Conservation (phyloP, 768 basidiomycete species). For the Termitomyces bulborhizus region DNA sequence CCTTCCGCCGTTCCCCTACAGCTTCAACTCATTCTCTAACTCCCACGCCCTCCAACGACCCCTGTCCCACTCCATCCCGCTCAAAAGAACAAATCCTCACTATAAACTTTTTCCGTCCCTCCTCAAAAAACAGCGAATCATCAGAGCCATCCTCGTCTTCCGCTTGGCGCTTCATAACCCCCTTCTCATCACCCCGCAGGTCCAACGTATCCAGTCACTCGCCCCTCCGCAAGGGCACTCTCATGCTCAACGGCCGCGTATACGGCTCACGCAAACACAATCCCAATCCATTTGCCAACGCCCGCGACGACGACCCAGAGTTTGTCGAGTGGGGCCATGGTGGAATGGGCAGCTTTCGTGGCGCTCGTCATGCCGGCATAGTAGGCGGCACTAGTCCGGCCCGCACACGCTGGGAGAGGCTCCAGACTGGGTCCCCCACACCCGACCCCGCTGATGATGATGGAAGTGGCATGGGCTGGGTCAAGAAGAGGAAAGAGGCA, state of each 20-base stretch:
- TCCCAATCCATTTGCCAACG: constrained; percentile 59
- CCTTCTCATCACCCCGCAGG: neutral
- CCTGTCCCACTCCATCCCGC: too few relatives aligned
- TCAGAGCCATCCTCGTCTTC: neutral
- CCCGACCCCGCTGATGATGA: constrained; percentile 60
- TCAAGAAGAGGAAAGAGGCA: constrained; percentile 49
- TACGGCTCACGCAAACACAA: constrained; percentile 49
- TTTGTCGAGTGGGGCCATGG: constrained; percentile 94
- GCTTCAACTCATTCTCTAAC: constrained; percentile 26
- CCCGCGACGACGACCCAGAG: constrained; percentile 64
- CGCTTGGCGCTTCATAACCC: neutral
- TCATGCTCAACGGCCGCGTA: constrained; percentile 82
- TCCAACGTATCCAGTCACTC: constrained; percentile 10
- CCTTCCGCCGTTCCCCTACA: constrained; percentile 17
- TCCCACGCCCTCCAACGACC: constrained; percentile 31
- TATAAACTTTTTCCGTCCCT: neutral
- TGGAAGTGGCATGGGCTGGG: constrained; percentile 85
- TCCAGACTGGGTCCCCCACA: constrained; percentile 24
- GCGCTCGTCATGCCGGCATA: constrained; percentile 20
- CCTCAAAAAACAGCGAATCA: too few relatives aligned
- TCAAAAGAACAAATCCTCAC: constrained; percentile 18
- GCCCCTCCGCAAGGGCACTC: constrained; percentile 33
- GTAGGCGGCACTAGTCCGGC: constrained; percentile 30
- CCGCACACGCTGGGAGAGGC: constrained; percentile 27
- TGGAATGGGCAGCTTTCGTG: constrained; percentile 66